Percentiles rank a stretch among this genome's conserved stretches.
Evolutionary conservation across 2,329 filamentous ascomycete genomes (phyloP).

Genomic region (Claviceps sp.): DNA sequence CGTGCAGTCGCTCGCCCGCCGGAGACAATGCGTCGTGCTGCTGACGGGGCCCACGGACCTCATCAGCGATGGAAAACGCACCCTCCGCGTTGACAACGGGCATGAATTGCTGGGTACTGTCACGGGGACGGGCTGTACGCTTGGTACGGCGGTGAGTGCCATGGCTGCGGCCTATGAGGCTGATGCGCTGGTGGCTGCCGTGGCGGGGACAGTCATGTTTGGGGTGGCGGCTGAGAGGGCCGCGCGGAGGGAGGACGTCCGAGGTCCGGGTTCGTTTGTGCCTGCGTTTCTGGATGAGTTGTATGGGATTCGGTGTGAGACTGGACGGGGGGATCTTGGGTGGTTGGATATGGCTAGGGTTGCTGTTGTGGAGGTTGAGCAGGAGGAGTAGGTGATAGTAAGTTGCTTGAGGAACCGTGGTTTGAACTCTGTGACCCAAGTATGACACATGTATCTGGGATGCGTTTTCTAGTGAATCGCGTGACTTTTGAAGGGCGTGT

Average conservation of each 20-base stretch:
- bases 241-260: conserved; percentile 50
- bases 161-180: conserved; percentile 50
- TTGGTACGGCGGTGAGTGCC: conserved; percentile 70
- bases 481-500: too few relatives aligned
- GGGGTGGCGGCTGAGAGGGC: conserved; percentile 60
- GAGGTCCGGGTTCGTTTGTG: conserved; percentile 76
- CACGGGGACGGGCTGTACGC: conserved; percentile 72
- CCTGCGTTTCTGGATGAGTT: conserved; percentile 71
- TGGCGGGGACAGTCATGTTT: conserved; percentile 64
- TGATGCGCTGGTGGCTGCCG: conserved; percentile 57
- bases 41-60: conserved; percentile 73
- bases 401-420: too few relatives aligned
- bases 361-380: conserved; percentile 20
- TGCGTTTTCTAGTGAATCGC: too few relatives aligned
- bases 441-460: too few relatives aligned
- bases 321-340: conserved; percentile 28
- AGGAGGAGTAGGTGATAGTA: not conserved
- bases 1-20: conserved; percentile 51
- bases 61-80: conserved; percentile 58
- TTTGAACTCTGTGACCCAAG: too few relatives aligned
- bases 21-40: conserved; percentile 62
- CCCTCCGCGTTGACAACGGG: conserved; percentile 61
- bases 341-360: conserved; percentile 43
- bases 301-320: conserved; percentile 34
- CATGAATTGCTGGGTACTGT: conserved; percentile 56